A percentile compares a stretch with the other conserved stretches of the same genome.
phyloP scores from a whole-genome alignment of 352 stramenopile species.

The Phytopythium ostracodes region DNA sequence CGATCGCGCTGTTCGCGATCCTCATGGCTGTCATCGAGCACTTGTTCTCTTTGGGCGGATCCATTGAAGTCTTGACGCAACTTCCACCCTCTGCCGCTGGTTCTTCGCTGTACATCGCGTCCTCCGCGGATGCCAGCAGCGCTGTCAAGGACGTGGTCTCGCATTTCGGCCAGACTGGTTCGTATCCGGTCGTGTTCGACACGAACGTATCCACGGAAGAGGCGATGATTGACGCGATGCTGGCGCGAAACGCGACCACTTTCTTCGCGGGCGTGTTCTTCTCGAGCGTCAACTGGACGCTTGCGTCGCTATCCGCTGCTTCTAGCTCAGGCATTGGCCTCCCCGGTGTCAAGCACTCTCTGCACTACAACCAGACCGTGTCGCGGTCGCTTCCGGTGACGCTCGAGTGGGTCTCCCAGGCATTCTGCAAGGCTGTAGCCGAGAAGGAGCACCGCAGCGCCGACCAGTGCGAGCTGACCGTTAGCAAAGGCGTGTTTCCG shows the following conservation, averaged over 20 bases:
- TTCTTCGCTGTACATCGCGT: conserved; percentile 46
- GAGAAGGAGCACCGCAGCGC: conserved; percentile 13
- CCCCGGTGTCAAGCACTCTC: conserved; percentile 30
- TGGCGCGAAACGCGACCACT: conserved; percentile 30
- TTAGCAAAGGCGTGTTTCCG: conserved; percentile 50
- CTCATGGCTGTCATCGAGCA: conserved; percentile 44
- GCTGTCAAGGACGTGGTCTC: conserved; percentile 27
- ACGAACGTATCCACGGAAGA: conserved; percentile 19
- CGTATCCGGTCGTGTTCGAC: conserved; percentile 26
- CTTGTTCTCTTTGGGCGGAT: conserved; percentile 22
- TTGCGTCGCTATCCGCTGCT: not conserved
- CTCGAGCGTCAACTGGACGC: conserved; percentile 30
- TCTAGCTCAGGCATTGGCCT: not conserved
- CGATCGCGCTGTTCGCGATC: conserved; percentile 53
- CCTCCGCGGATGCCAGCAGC: conserved; percentile 14
- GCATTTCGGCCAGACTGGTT: conserved; percentile 18
- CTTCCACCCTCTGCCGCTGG: conserved; percentile 31
- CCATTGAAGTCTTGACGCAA: conserved; percentile 45
- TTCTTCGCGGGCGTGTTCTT: conserved; percentile 64
- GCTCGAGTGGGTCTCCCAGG: conserved; percentile 54
- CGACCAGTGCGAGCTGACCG: conserved; percentile 38
- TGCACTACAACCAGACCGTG: conserved; percentile 73
- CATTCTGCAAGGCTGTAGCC: conserved; percentile 40
- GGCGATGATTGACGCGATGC: conserved; percentile 39
- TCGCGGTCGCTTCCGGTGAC: conserved; percentile 52